phyloP scores from a whole-genome alignment of 371 early-diverging fungal species.

The Mucor circinelloides region DNA sequence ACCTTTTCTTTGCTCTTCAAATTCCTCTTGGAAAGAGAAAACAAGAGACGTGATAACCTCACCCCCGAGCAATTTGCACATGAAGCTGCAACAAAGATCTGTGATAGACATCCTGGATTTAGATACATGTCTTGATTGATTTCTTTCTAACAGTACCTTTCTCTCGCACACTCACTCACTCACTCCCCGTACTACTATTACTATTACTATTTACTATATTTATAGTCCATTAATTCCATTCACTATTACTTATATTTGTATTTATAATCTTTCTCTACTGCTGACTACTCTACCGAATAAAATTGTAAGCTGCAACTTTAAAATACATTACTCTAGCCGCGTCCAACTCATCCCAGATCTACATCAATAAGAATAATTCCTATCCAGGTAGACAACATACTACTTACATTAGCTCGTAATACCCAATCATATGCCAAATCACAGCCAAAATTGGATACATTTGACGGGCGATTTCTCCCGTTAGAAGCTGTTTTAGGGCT shows the following conservation, averaged over 20 bases:
- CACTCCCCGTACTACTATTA: not conserved
- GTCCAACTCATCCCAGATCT: too few species aligned
- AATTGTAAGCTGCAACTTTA: not conserved
- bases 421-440: too few species aligned
- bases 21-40: conserved; percentile 46
- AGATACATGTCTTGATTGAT: conserved; percentile 53
- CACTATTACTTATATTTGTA: not conserved
- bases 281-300: not conserved
- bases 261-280: not conserved
- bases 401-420: too few species aligned
- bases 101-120: conserved; percentile 63
- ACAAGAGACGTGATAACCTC: conserved; percentile 57
- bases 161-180: not conserved
- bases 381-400: too few species aligned
- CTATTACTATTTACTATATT: not conserved
- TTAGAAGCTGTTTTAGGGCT: too few species aligned
- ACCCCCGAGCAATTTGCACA: conserved; percentile 51
- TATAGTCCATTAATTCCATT: not conserved
- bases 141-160: not conserved
- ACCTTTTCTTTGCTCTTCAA: conserved; percentile 48
- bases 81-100: conserved; percentile 53
- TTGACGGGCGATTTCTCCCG: too few species aligned
- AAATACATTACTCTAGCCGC: too few species aligned
- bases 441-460: too few species aligned
- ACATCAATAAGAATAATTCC: too few species aligned